Conservation (phyloP, 1,139 yeast species). For the Tardiomyces blankii region DNA sequence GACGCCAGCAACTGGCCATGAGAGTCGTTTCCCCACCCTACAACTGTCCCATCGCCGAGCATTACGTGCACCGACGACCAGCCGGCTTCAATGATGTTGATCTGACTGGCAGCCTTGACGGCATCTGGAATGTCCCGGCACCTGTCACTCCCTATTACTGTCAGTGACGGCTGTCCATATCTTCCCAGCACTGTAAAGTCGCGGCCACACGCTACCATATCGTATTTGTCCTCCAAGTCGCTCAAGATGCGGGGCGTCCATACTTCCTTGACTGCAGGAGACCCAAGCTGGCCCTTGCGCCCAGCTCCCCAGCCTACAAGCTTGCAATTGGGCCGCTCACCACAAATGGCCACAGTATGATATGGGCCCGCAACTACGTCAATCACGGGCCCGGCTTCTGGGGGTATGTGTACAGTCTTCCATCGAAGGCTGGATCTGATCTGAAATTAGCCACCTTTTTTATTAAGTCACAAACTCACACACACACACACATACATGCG, state of each 20-base stretch:
- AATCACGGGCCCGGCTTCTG: conserved; percentile 1
- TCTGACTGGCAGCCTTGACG: conserved; percentile 7
- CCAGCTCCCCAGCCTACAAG: conserved; percentile 79
- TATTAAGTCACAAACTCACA: neutral
- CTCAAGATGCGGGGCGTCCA: conserved; percentile 17
- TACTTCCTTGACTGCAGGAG: conserved; percentile 6
- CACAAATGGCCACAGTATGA: conserved; percentile 22
- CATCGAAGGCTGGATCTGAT: neutral
- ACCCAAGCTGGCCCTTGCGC: conserved; percentile 59
- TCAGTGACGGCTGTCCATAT: neutral
- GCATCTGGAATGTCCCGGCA: conserved; percentile 20
- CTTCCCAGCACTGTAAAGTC: conserved; percentile 19
- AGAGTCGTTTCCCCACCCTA: conserved; percentile 61
- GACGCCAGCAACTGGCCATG: conserved; percentile 56
- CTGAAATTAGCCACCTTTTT: neutral
- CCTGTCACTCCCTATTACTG: conserved; percentile 6
- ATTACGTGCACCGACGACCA: conserved; percentile 71
- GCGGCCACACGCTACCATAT: conserved; percentile 23
- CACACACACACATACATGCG: neutral
- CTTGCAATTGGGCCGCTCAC: conserved; percentile 23
- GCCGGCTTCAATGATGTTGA: conserved; percentile 40
- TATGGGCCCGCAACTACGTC: neutral
- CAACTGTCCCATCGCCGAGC: conserved; percentile 18
- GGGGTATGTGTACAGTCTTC: neutral
- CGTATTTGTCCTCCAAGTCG: conserved; percentile 1